Evolutionary conservation across 164 flowering plant species (phyloP), one percentile per base, ranked within the genome.

Genomic region (Dillenia turbinata): DNA sequence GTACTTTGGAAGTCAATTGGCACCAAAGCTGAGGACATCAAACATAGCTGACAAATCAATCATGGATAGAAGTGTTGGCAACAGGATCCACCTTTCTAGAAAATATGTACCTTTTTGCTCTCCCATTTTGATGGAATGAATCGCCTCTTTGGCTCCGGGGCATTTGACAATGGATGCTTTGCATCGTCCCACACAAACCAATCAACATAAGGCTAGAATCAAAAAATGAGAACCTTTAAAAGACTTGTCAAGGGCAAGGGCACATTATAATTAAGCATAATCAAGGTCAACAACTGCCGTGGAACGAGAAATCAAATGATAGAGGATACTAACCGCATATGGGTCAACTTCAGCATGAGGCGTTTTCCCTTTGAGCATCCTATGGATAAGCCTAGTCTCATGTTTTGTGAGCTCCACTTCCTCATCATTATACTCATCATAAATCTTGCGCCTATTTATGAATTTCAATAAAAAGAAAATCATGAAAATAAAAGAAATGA

Each of bases 111-210:
- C 97, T 71, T 80, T 80, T 88, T 95, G 67, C 57, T 64, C 74
- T 95, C 99, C 86, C 82, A 92, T 73, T 85, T 87, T 22, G 99
- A 95, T 60, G 89, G 97, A 79, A 85, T 86, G 65, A 92, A 95
- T 44, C 97, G 84, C 60, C 99, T 76, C 74, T 95, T 95, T 9
- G 99, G 97, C 64, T 95, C 99, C 57, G 97, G 97, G 8, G 97
- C 99, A 84, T 81, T 87, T 56, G 97, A 88, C 19, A 95, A 54
- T 49, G 99, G 97, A 75, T 92, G 94, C 60, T 63, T 81, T 0
- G 87, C 78, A 67, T 73, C 93, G 57, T 88, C 89, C 86, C 85
- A 83, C 33, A 60, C 66, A 72, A 95, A 88, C 86, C 89, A 95
- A 69, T 95, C 99, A 70, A 89, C 86, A 80, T 80, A 89, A 62